Evolutionary conservation across 169 alveolate species (phyloP).

Genomic region (Plasmodium vivax): DNA sequence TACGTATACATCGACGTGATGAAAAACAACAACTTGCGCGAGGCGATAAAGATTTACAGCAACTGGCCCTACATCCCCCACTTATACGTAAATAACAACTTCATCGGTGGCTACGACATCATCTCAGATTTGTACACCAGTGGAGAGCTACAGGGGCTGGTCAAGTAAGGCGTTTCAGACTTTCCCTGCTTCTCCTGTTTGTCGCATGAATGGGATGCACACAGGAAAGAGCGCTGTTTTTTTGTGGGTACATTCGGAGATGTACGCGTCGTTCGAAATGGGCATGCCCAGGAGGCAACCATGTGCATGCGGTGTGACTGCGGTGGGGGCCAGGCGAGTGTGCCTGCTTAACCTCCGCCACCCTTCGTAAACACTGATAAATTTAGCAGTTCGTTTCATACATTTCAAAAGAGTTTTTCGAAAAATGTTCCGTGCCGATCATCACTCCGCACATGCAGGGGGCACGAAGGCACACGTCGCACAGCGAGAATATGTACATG

Average conservation of each 20-base stretch:
- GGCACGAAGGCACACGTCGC: not conserved
- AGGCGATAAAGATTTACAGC: slow-evolving; percentile 86
- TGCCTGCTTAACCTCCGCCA: not conserved
- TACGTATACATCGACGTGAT: slow-evolving; percentile 85
- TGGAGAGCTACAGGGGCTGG: slow-evolving; percentile 87
- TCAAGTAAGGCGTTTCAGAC: slow-evolving; percentile 44
- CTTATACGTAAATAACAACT: slow-evolving; percentile 83
- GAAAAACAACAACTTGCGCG: slow-evolving; percentile 85
- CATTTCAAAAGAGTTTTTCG: not conserved
- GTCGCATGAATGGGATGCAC: not conserved
- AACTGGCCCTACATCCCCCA: slow-evolving; percentile 92
- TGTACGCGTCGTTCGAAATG: not conserved
- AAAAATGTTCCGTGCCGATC: not conserved
- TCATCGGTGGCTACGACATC: slow-evolving; percentile 94
- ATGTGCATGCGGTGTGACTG: not conserved
- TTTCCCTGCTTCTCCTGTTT: not conserved
- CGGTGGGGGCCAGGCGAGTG: not conserved
- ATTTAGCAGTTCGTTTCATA: not conserved
- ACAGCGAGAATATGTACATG: not conserved
- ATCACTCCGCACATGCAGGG: not conserved
- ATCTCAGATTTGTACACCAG: slow-evolving; percentile 90
- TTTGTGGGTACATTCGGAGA: not conserved
- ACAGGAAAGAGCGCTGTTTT: not conserved
- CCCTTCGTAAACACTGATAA: not conserved
- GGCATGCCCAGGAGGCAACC: not conserved